A percentile compares a stretch with the other conserved stretches of the same genome.
These are phyloP conservation scores for Phytophthora boehmeriae DNA, from an alignment of 352 stramenopile species.

Conservation along the genomic window DNA sequence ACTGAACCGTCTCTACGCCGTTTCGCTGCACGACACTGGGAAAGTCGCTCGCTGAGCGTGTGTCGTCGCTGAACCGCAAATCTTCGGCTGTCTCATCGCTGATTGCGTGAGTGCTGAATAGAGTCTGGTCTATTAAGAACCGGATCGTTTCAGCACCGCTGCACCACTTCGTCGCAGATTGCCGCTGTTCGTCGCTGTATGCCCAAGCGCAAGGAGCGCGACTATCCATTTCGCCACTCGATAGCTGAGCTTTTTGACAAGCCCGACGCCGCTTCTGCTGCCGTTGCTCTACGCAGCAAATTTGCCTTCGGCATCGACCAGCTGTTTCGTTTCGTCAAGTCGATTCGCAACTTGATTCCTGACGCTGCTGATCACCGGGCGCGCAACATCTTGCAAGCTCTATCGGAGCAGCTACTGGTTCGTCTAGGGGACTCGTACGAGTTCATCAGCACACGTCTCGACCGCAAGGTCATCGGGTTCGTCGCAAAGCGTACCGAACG, in stretches of 20 bases:
- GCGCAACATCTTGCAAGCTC: conserved; percentile 4
- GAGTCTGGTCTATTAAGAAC: not conserved
- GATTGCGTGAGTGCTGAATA: not conserved
- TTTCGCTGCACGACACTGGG: not conserved
- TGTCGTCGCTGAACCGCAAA: conserved; percentile 1
- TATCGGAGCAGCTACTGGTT: conserved; percentile 3
- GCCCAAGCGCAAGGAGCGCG: conserved; percentile 3
- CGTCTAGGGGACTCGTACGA: not conserved
- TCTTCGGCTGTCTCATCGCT: not conserved
- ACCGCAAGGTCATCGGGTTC: not conserved
- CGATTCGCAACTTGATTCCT: conserved; percentile 10
- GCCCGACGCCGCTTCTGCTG: not conserved
- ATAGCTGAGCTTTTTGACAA: conserved; percentile 9
- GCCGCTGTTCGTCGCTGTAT: not conserved
- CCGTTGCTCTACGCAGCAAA: conserved; percentile 2
- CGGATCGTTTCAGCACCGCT: not conserved
- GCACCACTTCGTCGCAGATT: not conserved
- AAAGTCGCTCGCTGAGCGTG: not conserved
- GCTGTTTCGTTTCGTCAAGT: conserved; percentile 5
- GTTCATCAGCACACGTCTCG: not conserved
- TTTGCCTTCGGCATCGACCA: conserved; percentile 7
- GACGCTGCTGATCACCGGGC: conserved; percentile 8
- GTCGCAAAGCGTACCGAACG: not conserved
- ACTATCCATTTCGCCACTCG: conserved; percentile 6
- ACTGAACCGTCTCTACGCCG: conserved; percentile 1